Conservation (phyloP, 1,284 basidiomycete genomes). For the Rhodotorula sp. region DNA sequence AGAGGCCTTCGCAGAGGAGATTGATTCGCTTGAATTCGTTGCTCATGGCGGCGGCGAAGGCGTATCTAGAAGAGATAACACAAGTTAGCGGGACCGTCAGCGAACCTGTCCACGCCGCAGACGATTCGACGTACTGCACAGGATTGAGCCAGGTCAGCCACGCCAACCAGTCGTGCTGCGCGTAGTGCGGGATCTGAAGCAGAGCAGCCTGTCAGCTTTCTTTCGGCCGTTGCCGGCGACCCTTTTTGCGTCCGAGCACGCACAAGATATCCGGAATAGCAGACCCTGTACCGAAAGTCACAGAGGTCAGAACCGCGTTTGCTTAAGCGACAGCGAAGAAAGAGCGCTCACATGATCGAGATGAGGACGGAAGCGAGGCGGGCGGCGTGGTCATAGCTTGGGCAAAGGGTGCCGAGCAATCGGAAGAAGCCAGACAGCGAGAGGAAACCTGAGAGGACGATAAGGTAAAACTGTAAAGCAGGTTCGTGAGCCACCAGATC, state of each 20-base stretch:
- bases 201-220: not conserved
- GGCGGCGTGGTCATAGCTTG: conserved; percentile 56
- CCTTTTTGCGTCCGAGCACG: too few species aligned
- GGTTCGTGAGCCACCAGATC: too few species aligned
- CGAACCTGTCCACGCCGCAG: too few species aligned
- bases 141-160: too few species aligned
- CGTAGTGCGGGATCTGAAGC: conserved; percentile 24
- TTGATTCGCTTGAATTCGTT: conserved; percentile 55
- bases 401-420: conserved; percentile 53
- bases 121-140: not conserved
- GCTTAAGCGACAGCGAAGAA: conserved; percentile 46
- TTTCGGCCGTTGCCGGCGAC: too few species aligned
- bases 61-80: conserved; percentile 51
- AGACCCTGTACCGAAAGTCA: conserved; percentile 4
- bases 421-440: conserved; percentile 56
- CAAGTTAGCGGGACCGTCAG: conserved; percentile 53
- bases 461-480: conserved; percentile 45
- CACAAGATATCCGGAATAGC: conserved; percentile 12
- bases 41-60: conserved; percentile 53
- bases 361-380: conserved; percentile 56
- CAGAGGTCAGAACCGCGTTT: not conserved
- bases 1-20: conserved; percentile 66
- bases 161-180: conserved; percentile 17
- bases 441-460: conserved; percentile 52
- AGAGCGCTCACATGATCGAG: conserved; percentile 57